phyloP scores from a whole-genome alignment of 495 filamentous ascomycete species.

The Hapsidospora chrysogenum region DNA sequence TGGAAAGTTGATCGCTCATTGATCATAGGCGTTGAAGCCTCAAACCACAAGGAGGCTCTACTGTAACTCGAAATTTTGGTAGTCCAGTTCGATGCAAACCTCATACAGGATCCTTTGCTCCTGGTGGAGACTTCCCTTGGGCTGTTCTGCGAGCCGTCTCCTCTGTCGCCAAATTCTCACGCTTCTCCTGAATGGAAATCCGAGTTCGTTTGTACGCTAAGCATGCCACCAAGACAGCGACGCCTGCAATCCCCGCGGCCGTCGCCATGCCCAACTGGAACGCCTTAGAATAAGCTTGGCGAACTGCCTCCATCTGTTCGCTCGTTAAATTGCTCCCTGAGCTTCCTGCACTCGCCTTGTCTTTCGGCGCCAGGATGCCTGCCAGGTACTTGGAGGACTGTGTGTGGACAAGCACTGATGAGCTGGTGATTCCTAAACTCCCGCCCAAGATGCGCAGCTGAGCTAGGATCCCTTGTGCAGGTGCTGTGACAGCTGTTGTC shows the following conservation, averaged over 20 bases:
- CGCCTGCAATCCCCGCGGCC: constrained; percentile 14
- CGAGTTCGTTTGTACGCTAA: too few relatives aligned
- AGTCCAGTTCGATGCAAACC: too few relatives aligned
- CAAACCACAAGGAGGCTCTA: too few relatives aligned
- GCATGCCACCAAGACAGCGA: constrained; percentile 13
- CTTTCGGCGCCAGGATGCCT: constrained; percentile 6
- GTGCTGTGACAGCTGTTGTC: constrained; percentile 10
- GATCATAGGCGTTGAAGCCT: too few relatives aligned
- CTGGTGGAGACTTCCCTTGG: too few relatives aligned
- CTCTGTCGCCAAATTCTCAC: background rate
- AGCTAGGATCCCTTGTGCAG: constrained; percentile 33
- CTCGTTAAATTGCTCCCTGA: constrained; percentile 1
- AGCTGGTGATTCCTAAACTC: constrained; percentile 33
- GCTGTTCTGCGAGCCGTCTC: background rate
- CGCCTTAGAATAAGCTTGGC: constrained; percentile 18
- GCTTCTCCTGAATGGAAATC: too few relatives aligned
- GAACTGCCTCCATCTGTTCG: constrained; percentile 7
- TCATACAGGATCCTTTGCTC: too few relatives aligned
- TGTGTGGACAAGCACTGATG: constrained; percentile 24
- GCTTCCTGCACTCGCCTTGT: constrained; percentile 10
- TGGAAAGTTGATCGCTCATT: too few relatives aligned
- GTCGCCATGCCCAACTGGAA: constrained; percentile 22
- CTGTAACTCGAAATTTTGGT: too few relatives aligned
- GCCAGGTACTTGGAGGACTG: constrained; percentile 8
- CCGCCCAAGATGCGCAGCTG: constrained; percentile 35